Conservation (phyloP, 140 eudicot species). For the Stevia rebaudiana region DNA sequence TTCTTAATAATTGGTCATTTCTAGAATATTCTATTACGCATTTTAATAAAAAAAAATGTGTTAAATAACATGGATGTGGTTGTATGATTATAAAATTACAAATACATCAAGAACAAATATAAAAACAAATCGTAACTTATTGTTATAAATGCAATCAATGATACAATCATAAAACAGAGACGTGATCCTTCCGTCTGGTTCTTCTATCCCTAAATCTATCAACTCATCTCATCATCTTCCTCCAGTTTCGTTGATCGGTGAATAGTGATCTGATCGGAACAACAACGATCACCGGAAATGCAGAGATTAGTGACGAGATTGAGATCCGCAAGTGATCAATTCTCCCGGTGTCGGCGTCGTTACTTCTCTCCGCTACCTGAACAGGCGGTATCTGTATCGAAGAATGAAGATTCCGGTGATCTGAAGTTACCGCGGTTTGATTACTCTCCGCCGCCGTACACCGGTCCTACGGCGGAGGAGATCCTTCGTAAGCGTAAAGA, state of each 20-base stretch:
- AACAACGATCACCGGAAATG: constrained; percentile 4
- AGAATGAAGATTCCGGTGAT: constrained; percentile 7
- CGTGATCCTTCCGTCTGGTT: background rate
- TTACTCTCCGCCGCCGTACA: constrained; percentile 74
- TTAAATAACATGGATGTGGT: background rate
- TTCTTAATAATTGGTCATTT: too few relatives aligned
- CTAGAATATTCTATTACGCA: constrained; percentile 1
- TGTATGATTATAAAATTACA: background rate
- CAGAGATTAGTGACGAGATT: constrained; percentile 17
- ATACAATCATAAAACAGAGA: background rate
- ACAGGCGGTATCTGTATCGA: background rate
- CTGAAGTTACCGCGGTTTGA: constrained; percentile 57
- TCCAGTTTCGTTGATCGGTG: too few relatives aligned
- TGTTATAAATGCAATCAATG: background rate
- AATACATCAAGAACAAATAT: background rate
- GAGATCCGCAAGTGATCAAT: background rate
- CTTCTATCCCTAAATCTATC: background rate
- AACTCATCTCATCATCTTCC: background rate
- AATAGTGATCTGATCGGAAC: background rate
- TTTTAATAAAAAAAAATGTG: too few relatives aligned
- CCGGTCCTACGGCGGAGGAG: constrained; percentile 66
- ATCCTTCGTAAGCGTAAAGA: constrained; percentile 60
- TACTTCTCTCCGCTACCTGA: constrained; percentile 29
- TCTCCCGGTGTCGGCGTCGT: constrained; percentile 16
- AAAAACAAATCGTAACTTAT: background rate